Evolutionary conservation across 768 basidiomycete species (phyloP), one percentile per base, ranked within the genome.

Genomic region (Leucogyrophana mollusca): DNA sequence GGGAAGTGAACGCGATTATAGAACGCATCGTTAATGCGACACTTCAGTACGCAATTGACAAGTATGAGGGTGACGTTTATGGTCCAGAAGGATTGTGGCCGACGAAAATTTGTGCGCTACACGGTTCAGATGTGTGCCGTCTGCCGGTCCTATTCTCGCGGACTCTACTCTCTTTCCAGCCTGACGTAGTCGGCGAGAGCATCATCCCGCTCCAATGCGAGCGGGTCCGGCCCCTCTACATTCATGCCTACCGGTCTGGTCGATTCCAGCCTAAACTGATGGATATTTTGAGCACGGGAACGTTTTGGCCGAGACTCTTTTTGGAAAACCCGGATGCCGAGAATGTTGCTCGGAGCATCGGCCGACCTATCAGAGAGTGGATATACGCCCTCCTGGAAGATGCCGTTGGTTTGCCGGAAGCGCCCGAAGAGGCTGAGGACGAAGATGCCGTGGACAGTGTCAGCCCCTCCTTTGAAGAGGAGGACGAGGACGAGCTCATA

Each of bases 301-400:
- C 86, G 1, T 82, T 72, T 47, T 91, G 87, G 86, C 80, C 85
- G 4, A 69, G 73, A 25, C 59, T 83, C n/a, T 90, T 88, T 60
- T 73, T 92, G 16, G 90, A 92, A 50, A 77, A 82, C 53, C 90
- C 90, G 0, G 89, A 92, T 61, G 41, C 76, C 23, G 86, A 89
- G 59, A 80, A 79, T 1, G 83, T 85, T 9, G 69, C 78, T 16
- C 67, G 79, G 46, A 82, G 76, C 44, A 76, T 90, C 10, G 82
- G 82, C 4, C 65, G 81, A 23, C 78, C 79, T 1, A 73, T 90
- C 39, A 75, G 85, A 13, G 59, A 68, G 41, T 88, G 84, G 83
- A 67, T 75, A 23, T 86, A 87, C 58, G 73, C 87, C 0, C 69
- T 90, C 20, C 56, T 91, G 34, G 81, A 87, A 41, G 79, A 84